phyloP scores from a whole-genome alignment of 352 stramenopile species.

The Blastocystis sp. region DNA sequence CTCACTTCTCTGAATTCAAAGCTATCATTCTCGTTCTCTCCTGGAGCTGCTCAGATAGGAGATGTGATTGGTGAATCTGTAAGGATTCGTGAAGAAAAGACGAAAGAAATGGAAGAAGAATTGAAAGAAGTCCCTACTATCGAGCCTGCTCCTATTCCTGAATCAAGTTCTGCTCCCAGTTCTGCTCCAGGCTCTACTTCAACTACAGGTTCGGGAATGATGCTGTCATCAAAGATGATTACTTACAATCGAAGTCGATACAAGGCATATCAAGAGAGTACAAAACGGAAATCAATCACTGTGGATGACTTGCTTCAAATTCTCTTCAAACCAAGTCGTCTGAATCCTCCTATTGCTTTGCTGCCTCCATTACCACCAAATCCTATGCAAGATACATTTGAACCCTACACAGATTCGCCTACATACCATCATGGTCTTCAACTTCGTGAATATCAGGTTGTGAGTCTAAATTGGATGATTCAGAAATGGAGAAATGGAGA shows the following conservation, averaged over 20 bases:
- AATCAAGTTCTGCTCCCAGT: neutral
- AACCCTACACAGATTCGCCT: slow-evolving; percentile 59
- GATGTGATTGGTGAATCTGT: neutral
- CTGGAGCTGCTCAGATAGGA: neutral
- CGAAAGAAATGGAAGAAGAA: neutral
- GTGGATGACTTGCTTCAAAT: slow-evolving; percentile 54
- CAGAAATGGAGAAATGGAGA: slow-evolving; percentile 85
- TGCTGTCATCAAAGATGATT: slow-evolving; percentile 50
- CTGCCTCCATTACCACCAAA: slow-evolving; percentile 5
- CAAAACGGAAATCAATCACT: neutral
- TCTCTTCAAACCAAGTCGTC: slow-evolving; percentile 40
- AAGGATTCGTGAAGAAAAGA: neutral
- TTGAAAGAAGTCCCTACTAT: neutral
- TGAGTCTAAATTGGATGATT: slow-evolving; percentile 98
- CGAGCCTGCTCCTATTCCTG: neutral
- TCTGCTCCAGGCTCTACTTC: neutral
- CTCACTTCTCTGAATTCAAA: neutral
- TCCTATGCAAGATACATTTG: slow-evolving; percentile 20
- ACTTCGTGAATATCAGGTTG: slow-evolving; percentile 93
- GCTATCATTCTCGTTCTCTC: slow-evolving; percentile 19
- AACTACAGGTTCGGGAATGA: no score
- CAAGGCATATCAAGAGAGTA: slow-evolving; percentile 17
- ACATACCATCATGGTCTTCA: slow-evolving; percentile 66
- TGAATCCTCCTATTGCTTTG: slow-evolving; percentile 25
- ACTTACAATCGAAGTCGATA: neutral